Evolutionary conservation across 2,329 filamentous ascomycete genomes (phyloP), one percentile per base, ranked within the genome.

Genomic region (Pseudocercospora cruenta): DNA sequence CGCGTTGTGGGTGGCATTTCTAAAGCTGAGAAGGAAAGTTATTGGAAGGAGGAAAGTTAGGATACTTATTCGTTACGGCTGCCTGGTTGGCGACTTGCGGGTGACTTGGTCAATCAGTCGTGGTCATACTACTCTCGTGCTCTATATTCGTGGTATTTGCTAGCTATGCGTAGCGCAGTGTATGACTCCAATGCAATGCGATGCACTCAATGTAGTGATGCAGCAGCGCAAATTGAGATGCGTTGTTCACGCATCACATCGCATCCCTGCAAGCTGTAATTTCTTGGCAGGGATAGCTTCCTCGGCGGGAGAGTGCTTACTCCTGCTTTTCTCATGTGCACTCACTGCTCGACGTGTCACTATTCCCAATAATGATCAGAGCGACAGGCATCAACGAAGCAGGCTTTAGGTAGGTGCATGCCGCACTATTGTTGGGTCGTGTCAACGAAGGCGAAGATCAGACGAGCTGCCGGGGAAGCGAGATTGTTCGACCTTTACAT

Each of bases 1-100:
- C 67, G 58, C 10, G 67, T 67, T 8, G 67, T 47, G 16, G 67
- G 62, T 19, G 64, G 28, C 64, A 69, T 64, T 51, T 36, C 65
- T 10, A 12, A 31, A 58, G 60, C 78, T 28, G 26, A 58, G 54
- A 33, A 39, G 54, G 21, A 58, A 28, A 58, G 26, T 31, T 31
- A 10, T n/a, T 8, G 12, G 31, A 33, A 58, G 28, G 22, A 58
- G 28, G 54, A 58, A 36, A 31, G 26, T 10, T 58, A 59, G 33
- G 51, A 53, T 54, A 54, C 57, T 59, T 22, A 59, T 39, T 14
- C 24, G 33, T 16, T 24, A 33, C 39, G 36, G 57, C 31, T 59
- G 57, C 57, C 57, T 59, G 57, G 36, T 39, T 39, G 36, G 36
- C 36, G 36, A 16, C 2, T 5, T 5, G 1, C 36, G 14, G 36